phyloP scores from a whole-genome alignment of 2,329 filamentous ascomycete species.

The Xylaria arbuscula region DNA sequence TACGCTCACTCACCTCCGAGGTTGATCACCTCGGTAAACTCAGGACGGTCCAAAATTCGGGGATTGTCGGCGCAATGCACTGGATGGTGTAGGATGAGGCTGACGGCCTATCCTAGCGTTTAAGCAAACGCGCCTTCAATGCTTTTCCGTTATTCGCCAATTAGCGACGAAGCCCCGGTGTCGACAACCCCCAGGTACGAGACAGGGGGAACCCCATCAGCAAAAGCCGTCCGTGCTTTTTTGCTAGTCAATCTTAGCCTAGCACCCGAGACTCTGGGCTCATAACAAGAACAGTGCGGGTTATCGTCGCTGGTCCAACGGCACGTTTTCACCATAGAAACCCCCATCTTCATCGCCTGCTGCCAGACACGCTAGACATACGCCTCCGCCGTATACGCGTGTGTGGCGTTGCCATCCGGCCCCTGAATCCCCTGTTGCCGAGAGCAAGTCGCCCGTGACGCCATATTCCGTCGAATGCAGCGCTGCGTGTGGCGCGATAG shows the following conservation, averaged over 20 bases:
- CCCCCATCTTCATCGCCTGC: slow-evolving; percentile 58
- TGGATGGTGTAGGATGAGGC: slow-evolving; percentile 28
- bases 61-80: slow-evolving; percentile 20
- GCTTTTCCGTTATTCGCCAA: slow-evolving; percentile 28
- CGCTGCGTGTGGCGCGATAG: slow-evolving; percentile 58
- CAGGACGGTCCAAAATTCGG: slow-evolving; percentile 12
- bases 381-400: slow-evolving; percentile 68
- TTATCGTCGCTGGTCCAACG: slow-evolving; percentile 62
- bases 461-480: slow-evolving; percentile 54
- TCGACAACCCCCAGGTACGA: slow-evolving; percentile 3
- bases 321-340: slow-evolving; percentile 66
- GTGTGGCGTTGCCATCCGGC: slow-evolving; percentile 68
- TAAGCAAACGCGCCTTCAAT: slow-evolving; percentile 14
- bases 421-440: slow-evolving; percentile 59
- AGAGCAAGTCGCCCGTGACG: slow-evolving; percentile 63
- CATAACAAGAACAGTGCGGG: slow-evolving; percentile 9
- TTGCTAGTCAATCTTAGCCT: slow-evolving; percentile 19
- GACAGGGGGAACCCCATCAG: slow-evolving; percentile 28
- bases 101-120: slow-evolving; percentile 20
- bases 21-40: slow-evolving; percentile 15
- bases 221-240: slow-evolving; percentile 13
- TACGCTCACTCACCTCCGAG: slow-evolving; percentile 14
- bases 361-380: slow-evolving; percentile 66
- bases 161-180: slow-evolving; percentile 31
- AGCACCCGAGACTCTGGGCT: slow-evolving; percentile 13